Base-by-base conservation (phyloP, 2,329 filamentous ascomycete genomes). In the Aspergillus unguis region DNA sequence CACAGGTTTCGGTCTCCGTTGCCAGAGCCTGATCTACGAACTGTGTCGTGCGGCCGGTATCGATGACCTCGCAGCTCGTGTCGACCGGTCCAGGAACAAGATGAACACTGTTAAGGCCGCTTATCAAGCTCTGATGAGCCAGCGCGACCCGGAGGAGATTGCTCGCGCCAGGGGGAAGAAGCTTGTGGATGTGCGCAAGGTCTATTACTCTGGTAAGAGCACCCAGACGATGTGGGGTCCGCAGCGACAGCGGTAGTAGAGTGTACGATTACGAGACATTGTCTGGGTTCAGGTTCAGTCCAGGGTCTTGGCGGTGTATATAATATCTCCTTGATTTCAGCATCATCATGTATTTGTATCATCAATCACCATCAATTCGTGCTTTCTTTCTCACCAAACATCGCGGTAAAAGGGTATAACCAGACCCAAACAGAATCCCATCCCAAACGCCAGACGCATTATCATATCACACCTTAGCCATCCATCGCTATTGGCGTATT, bases 41-140 rank as follows among this genome's bases (percentile, higher is more conserved):
- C 91, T 99, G 79, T 92, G 89, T 68, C 87, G 90, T 58, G 85
- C 86, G 44, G 88, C 85, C 37, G 94, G 94, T 59, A 90, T 99
- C 65, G 80, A 86, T 58, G 94, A 99, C 71, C 82, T 99, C 32
- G 83, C 91, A 11, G 92, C 90, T 44, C 82, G 83, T 61, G 92
- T 95, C 57, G 85, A 86, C 35, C 87, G 92, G 42, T 90, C 90
- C 57, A 84, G 92, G 65, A 97, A 96, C 79, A 90, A 91, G 62
- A 96, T 97, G 91, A 99, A 99, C 78, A 90, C 92, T 17, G 88
- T 96, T 75, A 96, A 96, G 77, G 94, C 94, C 10, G 83, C 90
- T 37, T 89, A 88, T 73, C 73, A 92, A 71, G 92, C 92, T 4
- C 78, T 99, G 57, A 82, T 84, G 71, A 87, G 80, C 76, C 94